Evolutionary conservation across 805 yeast genomes (phyloP), one percentile per base, ranked within the genome.

Genomic region (Myxozyma udenii): DNA sequence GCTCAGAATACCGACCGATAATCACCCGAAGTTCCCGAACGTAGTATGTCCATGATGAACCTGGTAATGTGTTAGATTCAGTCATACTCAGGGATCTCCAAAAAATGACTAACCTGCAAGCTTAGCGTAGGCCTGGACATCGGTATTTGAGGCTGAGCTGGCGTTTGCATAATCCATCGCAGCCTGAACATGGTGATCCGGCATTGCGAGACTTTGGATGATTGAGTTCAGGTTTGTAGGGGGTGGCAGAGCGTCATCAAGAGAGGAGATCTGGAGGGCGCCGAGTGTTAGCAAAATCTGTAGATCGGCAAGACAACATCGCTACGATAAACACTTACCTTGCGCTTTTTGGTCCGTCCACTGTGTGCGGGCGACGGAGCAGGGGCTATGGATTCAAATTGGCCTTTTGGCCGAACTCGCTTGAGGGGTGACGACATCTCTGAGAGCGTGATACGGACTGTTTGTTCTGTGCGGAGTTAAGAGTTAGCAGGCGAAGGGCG

Each of bases 41-140:
- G 64, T 89, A 93, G 66, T 78, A 93, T 1, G 98, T 91, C 98
- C 98, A 93, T 64, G 81, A 81, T 32, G 77, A 58, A 6, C 64
- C 62, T 58, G 21, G 14, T 18, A 40, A 41, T 25, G 28, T 19
- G 37, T 9, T 9, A 30, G 26, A 41, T 25, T 4, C 32, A 11
- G 37, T 21, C 21, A 5, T 12, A 5, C 14, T 19, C 3, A 22
- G 6, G 11, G 25, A 12, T 19, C 9, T 26, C 2, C 24, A 14
- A 32, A 35, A 28, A 1, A 16, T n/a, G 7, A 32, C 57, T 28
- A 72, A 40, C 98, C 98, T 0, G 97, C 90, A 43, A 93, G 84
- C 68, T 93, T 93, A 32, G 97, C 98, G 68, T 91, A 93, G 0
- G 98, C 98, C 71, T 90, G 95, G n/a, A 93, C 90, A 66, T 90